phyloP scores from a whole-genome alignment of 495 filamentous ascomycete genomes.

The Cairneyella variabilis region DNA sequence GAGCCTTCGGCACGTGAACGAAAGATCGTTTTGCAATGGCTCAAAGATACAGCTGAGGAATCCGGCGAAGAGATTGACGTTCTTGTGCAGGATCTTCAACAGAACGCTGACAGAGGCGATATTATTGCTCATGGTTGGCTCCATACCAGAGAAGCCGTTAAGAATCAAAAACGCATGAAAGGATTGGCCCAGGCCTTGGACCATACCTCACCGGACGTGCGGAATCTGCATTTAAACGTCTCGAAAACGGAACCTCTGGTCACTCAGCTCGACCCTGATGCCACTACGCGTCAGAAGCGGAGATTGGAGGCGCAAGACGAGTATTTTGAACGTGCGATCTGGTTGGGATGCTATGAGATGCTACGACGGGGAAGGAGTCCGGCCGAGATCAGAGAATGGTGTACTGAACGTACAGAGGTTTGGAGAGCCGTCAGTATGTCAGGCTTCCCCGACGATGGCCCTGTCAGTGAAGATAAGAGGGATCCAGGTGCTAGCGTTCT shows the following conservation, averaged over 20 bases:
- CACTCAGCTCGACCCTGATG: conserved; percentile 94
- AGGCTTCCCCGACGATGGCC: conserved; percentile 45
- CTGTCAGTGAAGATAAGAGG: conserved; percentile 24
- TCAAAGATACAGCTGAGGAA: conserved; percentile 56
- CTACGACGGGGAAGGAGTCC: conserved; percentile 71
- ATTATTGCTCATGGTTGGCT: conserved; percentile 86
- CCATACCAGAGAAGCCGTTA: conserved; percentile 84
- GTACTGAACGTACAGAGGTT: conserved; percentile 66
- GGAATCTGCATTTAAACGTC: conserved; percentile 50
- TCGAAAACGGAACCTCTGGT: conserved; percentile 62
- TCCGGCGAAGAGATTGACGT: conserved; percentile 66
- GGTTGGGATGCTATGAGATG: conserved; percentile 87
- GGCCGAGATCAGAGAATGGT: conserved; percentile 76
- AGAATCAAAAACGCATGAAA: conserved; percentile 77
- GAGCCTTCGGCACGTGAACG: conserved; percentile 63
- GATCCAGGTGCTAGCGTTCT: conserved; percentile 52
- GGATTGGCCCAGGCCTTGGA: conserved; percentile 60
- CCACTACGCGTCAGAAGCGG: conserved; percentile 69
- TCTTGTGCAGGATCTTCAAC: conserved; percentile 70
- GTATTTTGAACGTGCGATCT: conserved; percentile 80
- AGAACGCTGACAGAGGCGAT: conserved; percentile 55
- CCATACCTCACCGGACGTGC: conserved; percentile 50
- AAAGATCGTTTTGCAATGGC: conserved; percentile 74
- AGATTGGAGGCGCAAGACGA: conserved; percentile 74
- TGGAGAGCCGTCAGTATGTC: conserved; percentile 78